Base-by-base conservation (phyloP, 345 rosid genomes). In the Limnanthes douglasii region DNA sequence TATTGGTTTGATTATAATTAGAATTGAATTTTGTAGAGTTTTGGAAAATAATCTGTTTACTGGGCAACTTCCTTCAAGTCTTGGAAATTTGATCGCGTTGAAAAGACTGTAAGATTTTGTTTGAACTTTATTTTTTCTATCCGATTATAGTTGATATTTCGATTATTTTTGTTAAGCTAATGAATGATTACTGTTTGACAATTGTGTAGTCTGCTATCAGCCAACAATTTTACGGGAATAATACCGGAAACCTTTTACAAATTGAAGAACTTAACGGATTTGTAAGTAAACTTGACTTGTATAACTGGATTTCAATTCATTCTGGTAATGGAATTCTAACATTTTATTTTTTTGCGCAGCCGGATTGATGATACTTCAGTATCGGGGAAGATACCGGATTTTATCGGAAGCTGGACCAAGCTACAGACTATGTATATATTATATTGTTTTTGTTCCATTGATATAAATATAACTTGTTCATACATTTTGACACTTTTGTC, bases 351-450 rank as follows among this genome's bases (percentile, higher is more conserved):
- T 36, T 19, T 18, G 33, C 68, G 58, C 60, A 84, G 92, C 50
- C 62, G 88, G 61, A 60, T 84, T 25, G 95, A 84, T 61, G 98
- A 94, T 31, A 90, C 16, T 57, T 40, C 37, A 31, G 8, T 90
- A 25, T 70, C 84, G 0, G 98, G 95, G 8, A 72, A 59, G 59
- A 66, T 90, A 48, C 94, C 98, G 3, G 64, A 66, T 31, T 64
- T 90, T 18, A 75, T 90, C 0, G 95, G 88, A 31, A 84, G 69
- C 34, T 90, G 95, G 98, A 84, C 77, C 29, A 43, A 7, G 8
- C 54, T 90, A 0, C 0, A 72, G 61, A 46, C 59, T 90, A 94
- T 84, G 59, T 65, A 94, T 68, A 15, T n/a, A n/a, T n/a, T n/a
- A n/a, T n/a, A n/a, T n/a, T n/a, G n/a, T n/a, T n/a, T n/a, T n/a